phyloP scores from a whole-genome alignment of 2,329 filamentous ascomycete genomes.

The Didymosphaeria variabile region DNA sequence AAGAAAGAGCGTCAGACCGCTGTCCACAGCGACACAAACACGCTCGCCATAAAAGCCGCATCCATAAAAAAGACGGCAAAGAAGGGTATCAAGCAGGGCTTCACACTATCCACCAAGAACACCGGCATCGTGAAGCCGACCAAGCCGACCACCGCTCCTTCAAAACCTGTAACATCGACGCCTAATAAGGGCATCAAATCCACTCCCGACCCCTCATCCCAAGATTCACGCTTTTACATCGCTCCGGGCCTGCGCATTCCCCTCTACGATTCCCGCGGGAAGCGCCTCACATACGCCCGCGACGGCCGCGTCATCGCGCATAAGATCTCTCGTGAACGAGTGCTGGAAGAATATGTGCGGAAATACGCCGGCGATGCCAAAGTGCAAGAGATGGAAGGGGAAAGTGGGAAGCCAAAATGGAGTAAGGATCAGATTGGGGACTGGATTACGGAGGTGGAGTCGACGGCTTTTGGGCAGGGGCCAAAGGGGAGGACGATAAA shows the following conservation, averaged over 20 bases:
- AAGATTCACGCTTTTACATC: conserved; percentile 18
- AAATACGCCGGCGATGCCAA: conserved; percentile 24
- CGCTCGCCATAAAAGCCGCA: not conserved
- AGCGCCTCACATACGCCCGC: conserved; percentile 23
- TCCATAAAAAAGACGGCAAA: conserved; percentile 11
- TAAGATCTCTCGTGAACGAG: conserved; percentile 9
- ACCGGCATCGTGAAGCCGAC: not conserved
- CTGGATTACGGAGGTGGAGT: conserved; percentile 34
- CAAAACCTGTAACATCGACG: not conserved
- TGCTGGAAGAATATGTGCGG: conserved; percentile 23
- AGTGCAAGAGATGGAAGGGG: conserved; percentile 20
- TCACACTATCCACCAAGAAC: not conserved
- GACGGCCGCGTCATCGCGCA: conserved; percentile 15
- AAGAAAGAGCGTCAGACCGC: conserved; percentile 14
- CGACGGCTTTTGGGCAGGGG: conserved; percentile 22
- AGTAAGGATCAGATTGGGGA: conserved; percentile 21
- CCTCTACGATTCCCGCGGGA: conserved; percentile 19
- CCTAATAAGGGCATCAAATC: not conserved
- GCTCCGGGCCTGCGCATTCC: conserved; percentile 24
- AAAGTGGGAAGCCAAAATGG: conserved; percentile 12
- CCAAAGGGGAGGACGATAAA: conserved; percentile 8
- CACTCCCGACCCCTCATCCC: not conserved
- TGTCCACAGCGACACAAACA: conserved; percentile 10
- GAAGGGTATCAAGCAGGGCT: not conserved
- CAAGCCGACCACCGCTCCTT: not conserved